phyloP scores from a whole-genome alignment of 2,329 filamentous ascomycete genomes.

The Arthrocladium fulminans region DNA sequence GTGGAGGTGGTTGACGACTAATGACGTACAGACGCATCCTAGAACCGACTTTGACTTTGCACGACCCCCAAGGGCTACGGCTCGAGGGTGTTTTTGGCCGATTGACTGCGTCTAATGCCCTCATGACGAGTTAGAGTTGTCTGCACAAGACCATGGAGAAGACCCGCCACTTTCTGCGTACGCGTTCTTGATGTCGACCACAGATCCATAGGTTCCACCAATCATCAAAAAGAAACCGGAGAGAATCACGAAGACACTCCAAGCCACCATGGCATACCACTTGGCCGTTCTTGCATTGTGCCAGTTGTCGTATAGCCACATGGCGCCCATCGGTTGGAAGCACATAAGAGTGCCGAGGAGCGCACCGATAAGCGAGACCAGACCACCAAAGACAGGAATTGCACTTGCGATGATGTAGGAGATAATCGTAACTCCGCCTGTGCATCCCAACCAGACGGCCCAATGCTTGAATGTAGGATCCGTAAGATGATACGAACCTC shows the following conservation, averaged over 20 bases:
- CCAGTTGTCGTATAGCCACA: conserved; percentile 45
- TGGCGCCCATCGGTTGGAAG: conserved; percentile 40
- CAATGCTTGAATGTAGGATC: conserved; percentile 47
- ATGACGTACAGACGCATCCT: too few relatives aligned
- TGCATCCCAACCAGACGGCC: conserved; percentile 51
- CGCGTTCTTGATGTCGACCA: conserved; percentile 22
- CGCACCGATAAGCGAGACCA: conserved; percentile 56
- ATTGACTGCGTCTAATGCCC: too few relatives aligned
- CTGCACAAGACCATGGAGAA: conserved; percentile 11
- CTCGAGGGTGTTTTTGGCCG: too few relatives aligned
- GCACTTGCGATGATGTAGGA: conserved; percentile 61
- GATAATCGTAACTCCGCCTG: conserved; percentile 47
- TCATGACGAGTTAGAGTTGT: conserved; percentile 16
- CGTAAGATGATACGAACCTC: conserved; percentile 28
- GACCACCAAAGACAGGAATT: conserved; percentile 59
- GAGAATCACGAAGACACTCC: conserved; percentile 37
- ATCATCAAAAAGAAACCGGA: conserved; percentile 40
- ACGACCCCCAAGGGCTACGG: too few relatives aligned
- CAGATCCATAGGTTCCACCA: conserved; percentile 37
- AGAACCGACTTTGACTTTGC: too few relatives aligned
- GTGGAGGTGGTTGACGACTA: too few relatives aligned
- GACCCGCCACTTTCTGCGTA: conserved; percentile 14
- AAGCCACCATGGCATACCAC: conserved; percentile 29
- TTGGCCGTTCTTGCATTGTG: conserved; percentile 26
- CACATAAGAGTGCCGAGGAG: conserved; percentile 52